These are phyloP conservation scores for Pseudopyricularia javanii DNA, from an alignment of 2,329 filamentous ascomycete genomes.

Conservation along the genomic window DNA sequence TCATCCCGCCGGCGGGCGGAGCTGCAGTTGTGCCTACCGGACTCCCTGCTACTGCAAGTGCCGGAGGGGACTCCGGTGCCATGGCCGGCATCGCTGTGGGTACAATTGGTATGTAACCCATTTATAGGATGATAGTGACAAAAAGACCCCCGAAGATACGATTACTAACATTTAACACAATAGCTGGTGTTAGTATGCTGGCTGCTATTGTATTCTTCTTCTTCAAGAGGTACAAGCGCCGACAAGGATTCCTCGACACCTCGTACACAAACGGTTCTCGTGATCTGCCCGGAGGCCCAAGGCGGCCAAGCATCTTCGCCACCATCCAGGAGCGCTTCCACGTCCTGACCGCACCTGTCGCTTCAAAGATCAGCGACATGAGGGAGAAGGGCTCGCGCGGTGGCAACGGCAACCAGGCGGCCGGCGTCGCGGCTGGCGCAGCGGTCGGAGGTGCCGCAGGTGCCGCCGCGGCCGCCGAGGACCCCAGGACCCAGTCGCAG, in stretches of 20 bases:
- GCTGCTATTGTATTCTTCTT: neutral
- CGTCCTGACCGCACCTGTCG: neutral
- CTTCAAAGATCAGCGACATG: neutral
- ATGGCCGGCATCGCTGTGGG: constrained; percentile 1
- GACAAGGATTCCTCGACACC: neutral
- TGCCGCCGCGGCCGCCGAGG: constrained; percentile 11
- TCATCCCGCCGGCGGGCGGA: neutral
- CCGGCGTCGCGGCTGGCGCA: neutral
- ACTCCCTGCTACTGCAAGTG: neutral
- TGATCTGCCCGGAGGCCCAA: neutral
- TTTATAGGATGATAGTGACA: neutral
- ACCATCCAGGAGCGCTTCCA: neutral
- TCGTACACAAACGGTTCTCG: neutral
- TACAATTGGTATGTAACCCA: neutral
- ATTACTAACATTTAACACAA: neutral
- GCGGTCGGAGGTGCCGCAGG: neutral
- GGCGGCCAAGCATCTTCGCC: neutral
- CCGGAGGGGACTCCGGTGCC: neutral
- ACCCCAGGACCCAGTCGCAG: constrained; percentile 16
- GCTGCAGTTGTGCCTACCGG: too few relatives aligned
- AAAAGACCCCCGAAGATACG: neutral
- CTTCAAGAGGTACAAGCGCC: neutral
- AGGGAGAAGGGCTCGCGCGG: neutral
- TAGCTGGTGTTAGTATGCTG: neutral
- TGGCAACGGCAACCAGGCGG: neutral